A percentile compares a stretch with the other conserved stretches of the same genome.
These are phyloP conservation scores for Fusarium gaditjirri DNA, from an alignment of 2,329 filamentous ascomycete species.

Conservation along the genomic window DNA sequence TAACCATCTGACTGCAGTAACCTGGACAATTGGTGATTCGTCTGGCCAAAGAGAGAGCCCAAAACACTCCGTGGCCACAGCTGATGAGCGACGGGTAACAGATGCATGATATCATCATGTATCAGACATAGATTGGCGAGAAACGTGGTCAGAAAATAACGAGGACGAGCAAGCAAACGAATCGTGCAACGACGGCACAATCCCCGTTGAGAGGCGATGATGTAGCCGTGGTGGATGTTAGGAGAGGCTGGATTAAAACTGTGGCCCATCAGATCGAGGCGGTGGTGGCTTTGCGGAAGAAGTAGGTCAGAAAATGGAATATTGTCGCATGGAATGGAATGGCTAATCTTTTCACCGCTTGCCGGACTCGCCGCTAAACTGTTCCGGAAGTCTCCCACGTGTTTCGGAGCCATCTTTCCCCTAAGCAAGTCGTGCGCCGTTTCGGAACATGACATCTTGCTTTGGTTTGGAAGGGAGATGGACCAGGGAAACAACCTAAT, in stretches of 20 bases:
- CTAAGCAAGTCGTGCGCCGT: slow-evolving; percentile 25
- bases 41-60: neutral
- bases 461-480: slow-evolving; percentile 14
- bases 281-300: slow-evolving; percentile 25
- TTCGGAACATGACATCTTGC: slow-evolving; percentile 31
- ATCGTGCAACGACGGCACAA: slow-evolving; percentile 7
- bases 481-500: slow-evolving; percentile 29
- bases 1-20: neutral
- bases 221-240: slow-evolving; percentile 3
- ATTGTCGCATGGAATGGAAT: slow-evolving; percentile 18
- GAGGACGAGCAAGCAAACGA: slow-evolving; percentile 7
- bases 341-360: slow-evolving; percentile 43
- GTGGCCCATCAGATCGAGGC: slow-evolving; percentile 32
- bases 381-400: slow-evolving; percentile 45
- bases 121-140: slow-evolving; percentile 7
- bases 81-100: neutral
- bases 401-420: slow-evolving; percentile 36
- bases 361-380: slow-evolving; percentile 41
- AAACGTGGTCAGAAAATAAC: slow-evolving; percentile 2
- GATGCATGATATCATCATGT: neutral
- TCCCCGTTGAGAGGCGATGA: slow-evolving; percentile 8
- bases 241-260: slow-evolving; percentile 10
- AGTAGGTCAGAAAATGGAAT: neutral
- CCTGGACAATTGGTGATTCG: neutral
- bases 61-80: neutral